These are phyloP conservation scores for Lipomyces mesembrius DNA, from an alignment of 805 yeast genomes.

Conservation along the genomic window DNA sequence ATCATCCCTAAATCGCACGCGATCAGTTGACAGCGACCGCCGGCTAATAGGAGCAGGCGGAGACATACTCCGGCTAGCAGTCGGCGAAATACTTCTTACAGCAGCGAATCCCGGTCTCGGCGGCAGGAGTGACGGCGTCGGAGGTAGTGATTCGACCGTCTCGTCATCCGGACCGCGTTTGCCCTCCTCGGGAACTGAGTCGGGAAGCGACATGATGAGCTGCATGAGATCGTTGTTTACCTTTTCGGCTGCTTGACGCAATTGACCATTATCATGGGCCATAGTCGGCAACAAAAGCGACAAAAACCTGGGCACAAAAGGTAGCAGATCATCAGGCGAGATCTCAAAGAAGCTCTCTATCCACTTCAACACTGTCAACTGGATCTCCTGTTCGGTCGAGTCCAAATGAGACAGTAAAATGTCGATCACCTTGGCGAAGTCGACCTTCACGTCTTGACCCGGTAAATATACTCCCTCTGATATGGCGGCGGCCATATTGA, in stretches of 20 bases:
- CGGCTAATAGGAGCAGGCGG: slow-evolving; percentile 19
- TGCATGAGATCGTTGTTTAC: slow-evolving; percentile 63
- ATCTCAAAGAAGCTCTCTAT: slow-evolving; percentile 70
- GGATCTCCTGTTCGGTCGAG: slow-evolving; percentile 74
- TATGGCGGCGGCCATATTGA: slow-evolving; percentile 25
- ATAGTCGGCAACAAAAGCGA: slow-evolving; percentile 68
- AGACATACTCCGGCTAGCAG: slow-evolving; percentile 25
- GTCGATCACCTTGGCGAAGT: slow-evolving; percentile 77
- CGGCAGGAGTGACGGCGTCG: slow-evolving; percentile 20
- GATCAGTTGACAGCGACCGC: slow-evolving; percentile 25
- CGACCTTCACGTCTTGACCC: slow-evolving; percentile 82
- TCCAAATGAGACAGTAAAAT: slow-evolving; percentile 82
- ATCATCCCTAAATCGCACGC: slow-evolving; percentile 16
- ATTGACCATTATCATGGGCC: slow-evolving; percentile 55
- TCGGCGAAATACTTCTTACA: slow-evolving; percentile 17
- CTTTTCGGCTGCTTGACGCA: slow-evolving; percentile 58
- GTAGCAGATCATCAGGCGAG: slow-evolving; percentile 74
- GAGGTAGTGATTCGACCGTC: slow-evolving; percentile 11
- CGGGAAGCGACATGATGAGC: slow-evolving; percentile 54
- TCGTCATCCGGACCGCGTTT: slow-evolving; percentile 4
- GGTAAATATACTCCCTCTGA: slow-evolving; percentile 65
- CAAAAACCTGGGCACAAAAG: slow-evolving; percentile 74
- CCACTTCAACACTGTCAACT: slow-evolving; percentile 82
- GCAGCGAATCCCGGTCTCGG: slow-evolving; percentile 14
- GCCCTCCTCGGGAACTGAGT: slow-evolving; percentile 38